phyloP scores from a whole-genome alignment of 148 eudicot species.

The Agrostemma githago region DNA sequence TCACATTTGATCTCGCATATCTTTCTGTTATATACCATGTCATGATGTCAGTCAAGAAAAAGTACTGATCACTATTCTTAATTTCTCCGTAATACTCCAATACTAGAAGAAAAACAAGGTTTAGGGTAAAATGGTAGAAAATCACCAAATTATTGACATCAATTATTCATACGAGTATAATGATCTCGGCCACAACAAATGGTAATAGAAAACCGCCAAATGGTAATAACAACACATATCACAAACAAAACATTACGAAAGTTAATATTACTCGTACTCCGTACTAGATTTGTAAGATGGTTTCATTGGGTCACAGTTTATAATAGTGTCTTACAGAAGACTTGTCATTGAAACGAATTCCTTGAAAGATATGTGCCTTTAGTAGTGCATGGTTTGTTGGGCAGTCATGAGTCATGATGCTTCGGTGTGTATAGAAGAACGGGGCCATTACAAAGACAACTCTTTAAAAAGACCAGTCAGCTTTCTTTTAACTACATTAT shows the following conservation, averaged over 20 bases:
- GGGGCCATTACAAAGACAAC: background rate
- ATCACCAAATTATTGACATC: no score
- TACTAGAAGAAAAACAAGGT: no score
- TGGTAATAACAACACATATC: no score
- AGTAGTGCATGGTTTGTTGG: constrained; percentile 9
- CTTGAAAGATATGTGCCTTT: constrained; percentile 16
- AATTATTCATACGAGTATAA: no score
- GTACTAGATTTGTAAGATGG: no score
- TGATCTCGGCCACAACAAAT: no score
- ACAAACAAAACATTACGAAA: no score
- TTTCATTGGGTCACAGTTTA: no score
- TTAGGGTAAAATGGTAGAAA: no score
- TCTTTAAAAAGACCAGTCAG: background rate
- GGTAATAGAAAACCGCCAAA: no score
- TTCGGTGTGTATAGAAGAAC: constrained; percentile 1
- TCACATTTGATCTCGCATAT: constrained; percentile 25
- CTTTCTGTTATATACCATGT: constrained; percentile 25
- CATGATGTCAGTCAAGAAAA: background rate
- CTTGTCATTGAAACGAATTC: background rate
- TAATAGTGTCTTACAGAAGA: background rate
- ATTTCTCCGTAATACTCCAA: background rate
- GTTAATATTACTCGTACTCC: no score
- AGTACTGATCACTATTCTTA: background rate
- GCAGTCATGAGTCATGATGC: constrained; percentile 25
- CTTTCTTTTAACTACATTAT: background rate